These are phyloP conservation scores for Trametes hirsuta DNA, from an alignment of 1,284 basidiomycete genomes.

Conservation along the genomic window DNA sequence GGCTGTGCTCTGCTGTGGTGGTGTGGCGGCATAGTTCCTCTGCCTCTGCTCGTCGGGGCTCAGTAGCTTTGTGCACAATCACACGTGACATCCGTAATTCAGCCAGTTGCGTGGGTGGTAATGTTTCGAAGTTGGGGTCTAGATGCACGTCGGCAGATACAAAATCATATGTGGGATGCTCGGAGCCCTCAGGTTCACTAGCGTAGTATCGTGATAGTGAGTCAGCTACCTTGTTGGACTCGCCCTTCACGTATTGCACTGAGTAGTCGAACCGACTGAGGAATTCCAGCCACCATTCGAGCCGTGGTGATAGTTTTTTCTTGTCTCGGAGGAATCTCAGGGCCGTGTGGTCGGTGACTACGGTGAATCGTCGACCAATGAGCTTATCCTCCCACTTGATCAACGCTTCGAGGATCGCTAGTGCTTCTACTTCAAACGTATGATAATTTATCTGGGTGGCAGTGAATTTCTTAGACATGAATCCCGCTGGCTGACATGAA, in stretches of 20 bases:
- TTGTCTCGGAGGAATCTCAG: slow-evolving; percentile 39
- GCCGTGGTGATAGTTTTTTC: slow-evolving; percentile 23
- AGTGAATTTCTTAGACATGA: slow-evolving; percentile 45
- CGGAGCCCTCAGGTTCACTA: slow-evolving; percentile 26
- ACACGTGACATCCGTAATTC: slow-evolving; percentile 13
- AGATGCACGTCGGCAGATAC: slow-evolving; percentile 32
- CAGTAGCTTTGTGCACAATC: neutral
- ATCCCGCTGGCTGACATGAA: slow-evolving; percentile 38
- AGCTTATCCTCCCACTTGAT: slow-evolving; percentile 43
- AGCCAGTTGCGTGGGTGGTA: slow-evolving; percentile 8
- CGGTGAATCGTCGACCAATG: slow-evolving; percentile 27
- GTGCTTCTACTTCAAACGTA: slow-evolving; percentile 39
- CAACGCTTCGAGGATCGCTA: slow-evolving; percentile 42
- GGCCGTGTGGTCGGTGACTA: slow-evolving; percentile 43
- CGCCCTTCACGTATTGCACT: slow-evolving; percentile 38
- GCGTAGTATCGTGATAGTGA: slow-evolving; percentile 38
- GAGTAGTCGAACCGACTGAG: slow-evolving; percentile 37
- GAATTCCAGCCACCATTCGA: slow-evolving; percentile 40
- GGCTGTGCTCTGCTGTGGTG: too few species aligned
- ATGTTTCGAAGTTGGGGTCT: slow-evolving; percentile 30
- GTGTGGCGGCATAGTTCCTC: too few species aligned
- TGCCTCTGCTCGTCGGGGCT: neutral
- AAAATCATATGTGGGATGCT: slow-evolving; percentile 28
- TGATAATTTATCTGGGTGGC: slow-evolving; percentile 40
- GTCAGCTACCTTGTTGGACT: slow-evolving; percentile 39